A percentile compares a stretch with the other conserved stretches of the same genome.
These are phyloP conservation scores for Aspergillus carlsbadensis DNA, from an alignment of 495 filamentous ascomycete species.

Conservation along the genomic window DNA sequence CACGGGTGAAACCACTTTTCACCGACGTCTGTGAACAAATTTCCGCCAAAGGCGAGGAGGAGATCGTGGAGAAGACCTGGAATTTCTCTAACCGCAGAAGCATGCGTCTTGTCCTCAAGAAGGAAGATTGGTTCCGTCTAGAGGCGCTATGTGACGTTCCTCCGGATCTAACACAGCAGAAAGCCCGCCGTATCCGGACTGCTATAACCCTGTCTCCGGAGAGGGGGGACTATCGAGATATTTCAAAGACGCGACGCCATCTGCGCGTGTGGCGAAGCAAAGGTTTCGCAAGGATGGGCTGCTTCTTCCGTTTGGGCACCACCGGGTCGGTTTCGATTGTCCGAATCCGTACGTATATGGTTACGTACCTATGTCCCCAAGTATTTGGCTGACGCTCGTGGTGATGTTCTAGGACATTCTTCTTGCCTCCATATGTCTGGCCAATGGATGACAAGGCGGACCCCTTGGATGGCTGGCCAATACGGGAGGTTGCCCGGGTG, in stretches of 20 bases:
- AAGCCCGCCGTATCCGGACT: neutral
- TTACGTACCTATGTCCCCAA: neutral
- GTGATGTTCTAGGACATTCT: conserved; percentile 1
- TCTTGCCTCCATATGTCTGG: conserved; percentile 5
- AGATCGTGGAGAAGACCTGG: conserved; percentile 13
- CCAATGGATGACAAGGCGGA: conserved; percentile 16
- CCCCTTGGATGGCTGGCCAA: conserved; percentile 26
- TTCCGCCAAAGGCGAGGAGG: neutral
- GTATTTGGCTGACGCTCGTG: neutral
- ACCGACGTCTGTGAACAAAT: neutral
- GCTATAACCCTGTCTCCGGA: neutral
- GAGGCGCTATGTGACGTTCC: neutral
- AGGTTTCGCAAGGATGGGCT: conserved; percentile 33
- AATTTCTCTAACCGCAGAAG: conserved; percentile 8
- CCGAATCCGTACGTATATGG: conserved; percentile 29
- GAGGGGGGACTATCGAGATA: neutral
- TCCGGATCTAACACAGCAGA: neutral
- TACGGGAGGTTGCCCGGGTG: conserved; percentile 28
- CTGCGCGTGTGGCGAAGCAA: conserved; percentile 20
- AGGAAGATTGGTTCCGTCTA: neutral
- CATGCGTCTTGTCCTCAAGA: conserved; percentile 11
- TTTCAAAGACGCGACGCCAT: neutral
- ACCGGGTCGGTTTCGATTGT: conserved; percentile 21
- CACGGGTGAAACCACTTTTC: neutral
- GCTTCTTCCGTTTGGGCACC: conserved; percentile 33